Base-by-base conservation (phyloP, 371 early-diverging fungal species). In the Rhizopus sp. region DNA sequence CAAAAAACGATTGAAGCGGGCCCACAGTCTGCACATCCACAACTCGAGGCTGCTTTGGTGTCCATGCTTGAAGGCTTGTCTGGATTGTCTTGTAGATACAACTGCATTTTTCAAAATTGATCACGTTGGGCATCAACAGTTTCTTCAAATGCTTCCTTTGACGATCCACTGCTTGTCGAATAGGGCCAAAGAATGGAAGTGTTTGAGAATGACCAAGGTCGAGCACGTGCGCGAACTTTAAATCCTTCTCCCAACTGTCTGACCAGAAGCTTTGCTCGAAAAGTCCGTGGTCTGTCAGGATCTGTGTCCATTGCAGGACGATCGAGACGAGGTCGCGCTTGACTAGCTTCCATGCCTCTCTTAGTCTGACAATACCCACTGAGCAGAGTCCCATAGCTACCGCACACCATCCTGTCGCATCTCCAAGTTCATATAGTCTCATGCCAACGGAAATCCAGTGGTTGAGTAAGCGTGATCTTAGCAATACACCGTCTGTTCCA, bases 361-460 rank as follows among this genome's bases (percentile, higher is more conserved):
- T 80, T 41, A 92, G 63, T 15, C 92, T 81, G 6, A 84, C 75
- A 16, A 92, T 78, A 7, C 85, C 88, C 9, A 90, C 84, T 5
- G 88, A 86, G 34, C 91, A 90, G 1, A 92, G 64, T 1, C 85
- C 91, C 52, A 81, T 79, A 5, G 91, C 90, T 32, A 92, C 81
- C 1, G 91, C 88, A 34, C 86, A 75, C 85, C 89, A 92, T 15
- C 87, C 81, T 0, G 84, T 79, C 67, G 88, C 84, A 53, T 92
- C 92, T 23, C 89, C 87, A 15, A 89, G 57, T 1, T 59, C 42
- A 0, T 84, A 63, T 41, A 87, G 66, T 31, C 70, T 62, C 7
- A 76, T 68, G 12, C 89, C 92, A 3, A 89, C 81, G 13, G 69
- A 74, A 42, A 91, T 88, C 92, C 92, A 92, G 55, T 90, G 91